Evolutionary conservation across 345 rosid species (phyloP).

Genomic region (Psidium friedrichsthalianum): DNA sequence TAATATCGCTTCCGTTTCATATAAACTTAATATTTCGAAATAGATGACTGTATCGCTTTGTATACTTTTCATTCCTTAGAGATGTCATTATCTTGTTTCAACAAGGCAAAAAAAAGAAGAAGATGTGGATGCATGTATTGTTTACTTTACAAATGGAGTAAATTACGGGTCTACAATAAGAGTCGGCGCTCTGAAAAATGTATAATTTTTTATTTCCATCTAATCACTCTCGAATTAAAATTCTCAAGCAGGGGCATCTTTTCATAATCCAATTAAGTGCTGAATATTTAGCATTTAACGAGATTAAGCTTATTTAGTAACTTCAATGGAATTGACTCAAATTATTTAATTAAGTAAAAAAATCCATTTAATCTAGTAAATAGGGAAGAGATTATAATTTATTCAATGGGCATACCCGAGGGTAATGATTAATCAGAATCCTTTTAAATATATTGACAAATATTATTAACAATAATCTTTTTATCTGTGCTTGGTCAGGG

Average conservation of each 20-base stretch:
- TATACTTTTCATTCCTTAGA: not conserved
- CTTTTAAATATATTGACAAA: not conserved
- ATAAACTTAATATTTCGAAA: not conserved
- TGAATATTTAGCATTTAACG: not conserved
- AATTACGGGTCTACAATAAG: fast-evolving
- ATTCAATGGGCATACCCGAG: not conserved
- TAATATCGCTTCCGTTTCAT: not conserved
- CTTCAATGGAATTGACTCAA: not conserved
- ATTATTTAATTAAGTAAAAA: not conserved
- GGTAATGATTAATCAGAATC: not conserved
- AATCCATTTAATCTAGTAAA: not conserved
- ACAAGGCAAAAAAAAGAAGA: not conserved
- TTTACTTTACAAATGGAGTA: not conserved
- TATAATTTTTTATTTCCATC: not conserved
- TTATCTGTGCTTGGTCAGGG: not conserved
- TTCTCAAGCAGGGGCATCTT: not conserved
- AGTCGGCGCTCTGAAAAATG: not conserved
- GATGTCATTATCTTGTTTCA: not conserved
- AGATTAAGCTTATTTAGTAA: not conserved
- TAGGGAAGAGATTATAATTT: not conserved
- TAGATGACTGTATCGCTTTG: not conserved
- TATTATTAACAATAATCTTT: not conserved
- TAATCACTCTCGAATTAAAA: not conserved
- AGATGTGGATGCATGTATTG: not conserved
- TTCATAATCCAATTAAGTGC: not conserved